phyloP scores from a whole-genome alignment of 768 basidiomycete species.

The Macrocybe gigantea region DNA sequence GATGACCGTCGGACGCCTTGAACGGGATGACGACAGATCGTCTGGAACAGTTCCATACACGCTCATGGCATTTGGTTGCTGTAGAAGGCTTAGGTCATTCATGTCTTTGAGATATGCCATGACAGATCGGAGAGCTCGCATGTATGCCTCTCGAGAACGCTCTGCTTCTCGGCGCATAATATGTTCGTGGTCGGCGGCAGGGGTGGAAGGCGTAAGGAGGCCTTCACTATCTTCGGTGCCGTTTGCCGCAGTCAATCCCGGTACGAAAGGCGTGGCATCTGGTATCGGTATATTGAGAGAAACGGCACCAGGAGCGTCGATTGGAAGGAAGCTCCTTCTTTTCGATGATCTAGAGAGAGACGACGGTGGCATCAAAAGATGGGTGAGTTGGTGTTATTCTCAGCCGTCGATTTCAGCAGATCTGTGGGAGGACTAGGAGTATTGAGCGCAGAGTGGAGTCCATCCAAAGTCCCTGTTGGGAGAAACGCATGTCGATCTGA shows the following conservation, averaged over 20 bases:
- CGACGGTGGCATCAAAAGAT: conserved; percentile 38
- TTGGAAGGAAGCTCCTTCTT: conserved; percentile 84
- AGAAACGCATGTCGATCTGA: conserved; percentile 67
- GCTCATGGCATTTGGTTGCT: conserved; percentile 51
- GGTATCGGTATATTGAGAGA: conserved; percentile 57
- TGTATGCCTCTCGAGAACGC: conserved; percentile 62
- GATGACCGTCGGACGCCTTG: conserved; percentile 64
- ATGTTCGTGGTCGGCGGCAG: conserved; percentile 41
- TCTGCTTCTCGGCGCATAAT: conserved; percentile 64
- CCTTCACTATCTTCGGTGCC: conserved; percentile 27
- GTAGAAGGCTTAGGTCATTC: conserved; percentile 80
- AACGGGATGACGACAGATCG: conserved; percentile 35
- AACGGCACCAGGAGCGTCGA: conserved; percentile 57
- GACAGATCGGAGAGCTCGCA: conserved; percentile 79
- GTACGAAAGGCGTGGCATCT: conserved; percentile 56
- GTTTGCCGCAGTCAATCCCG: conserved; percentile 39
- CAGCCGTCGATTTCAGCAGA: conserved; percentile 17
- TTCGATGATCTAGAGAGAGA: conserved; percentile 51
- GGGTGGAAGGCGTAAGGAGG: conserved; percentile 37
- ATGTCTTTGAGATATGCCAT: conserved; percentile 97
- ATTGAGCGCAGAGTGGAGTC: conserved; percentile 28
- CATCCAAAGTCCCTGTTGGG: conserved; percentile 58
- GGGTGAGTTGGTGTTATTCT: conserved; percentile 8
- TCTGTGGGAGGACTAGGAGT: conserved; percentile 22
- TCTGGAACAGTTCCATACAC: conserved; percentile 52